Evolutionary conservation across 139 green algal species (phyloP).

Genomic region (Chlamydomonas urium): DNA sequence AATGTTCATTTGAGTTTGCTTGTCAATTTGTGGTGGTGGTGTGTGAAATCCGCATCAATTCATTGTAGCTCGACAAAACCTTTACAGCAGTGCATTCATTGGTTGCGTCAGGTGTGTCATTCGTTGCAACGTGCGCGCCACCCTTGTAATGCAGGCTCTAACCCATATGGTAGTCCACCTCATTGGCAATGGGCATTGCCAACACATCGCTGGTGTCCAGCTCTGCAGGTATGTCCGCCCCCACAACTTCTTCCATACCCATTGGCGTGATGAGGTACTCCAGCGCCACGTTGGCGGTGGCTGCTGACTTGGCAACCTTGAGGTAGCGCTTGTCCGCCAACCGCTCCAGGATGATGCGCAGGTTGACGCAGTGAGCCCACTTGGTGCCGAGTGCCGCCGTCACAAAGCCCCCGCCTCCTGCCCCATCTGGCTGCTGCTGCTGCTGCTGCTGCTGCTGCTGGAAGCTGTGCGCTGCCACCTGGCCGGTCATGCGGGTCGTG

Average conservation of each 20-base stretch:
- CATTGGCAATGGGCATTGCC: constrained; percentile 1
- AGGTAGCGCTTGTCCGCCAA: constrained; percentile 29
- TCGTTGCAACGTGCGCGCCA: no score
- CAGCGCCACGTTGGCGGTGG: background rate
- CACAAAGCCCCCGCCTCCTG: background rate
- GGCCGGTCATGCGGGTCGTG: background rate
- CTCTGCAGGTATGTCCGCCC: background rate
- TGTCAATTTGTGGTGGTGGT: no score
- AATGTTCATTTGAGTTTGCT: no score
- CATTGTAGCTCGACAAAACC: no score
- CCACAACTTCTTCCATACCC: constrained; percentile 5
- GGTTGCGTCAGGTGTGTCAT: no score
- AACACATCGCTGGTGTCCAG: background rate
- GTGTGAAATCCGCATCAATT: no score
- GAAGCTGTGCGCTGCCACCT: background rate
- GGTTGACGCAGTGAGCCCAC: constrained; percentile 92
- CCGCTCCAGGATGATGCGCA: constrained; percentile 72
- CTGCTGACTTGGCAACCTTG: constrained; percentile 20
- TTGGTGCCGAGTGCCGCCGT: constrained; percentile 80
- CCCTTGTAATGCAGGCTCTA: no score
- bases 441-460: constrained; percentile 1
- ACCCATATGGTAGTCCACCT: no score
- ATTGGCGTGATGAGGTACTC: constrained; percentile 6
- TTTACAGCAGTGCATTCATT: no score
- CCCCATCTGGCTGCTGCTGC: constrained; percentile 1